These are phyloP conservation scores for Alternaria burnsii DNA, from an alignment of 2,329 filamentous ascomycete genomes.

Conservation along the genomic window DNA sequence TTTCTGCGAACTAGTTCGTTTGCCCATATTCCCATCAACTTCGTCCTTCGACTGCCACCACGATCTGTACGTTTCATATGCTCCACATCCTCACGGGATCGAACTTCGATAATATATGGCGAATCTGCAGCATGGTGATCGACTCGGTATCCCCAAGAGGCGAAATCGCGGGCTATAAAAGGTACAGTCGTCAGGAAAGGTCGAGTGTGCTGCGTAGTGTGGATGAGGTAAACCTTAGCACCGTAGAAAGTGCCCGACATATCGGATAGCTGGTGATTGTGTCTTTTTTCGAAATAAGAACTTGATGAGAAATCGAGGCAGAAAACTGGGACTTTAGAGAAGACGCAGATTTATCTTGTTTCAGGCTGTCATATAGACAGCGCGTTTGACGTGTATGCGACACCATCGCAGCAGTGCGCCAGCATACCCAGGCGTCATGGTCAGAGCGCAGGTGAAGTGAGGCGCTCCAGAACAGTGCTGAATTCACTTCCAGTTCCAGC, in stretches of 20 bases:
- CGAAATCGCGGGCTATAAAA: slow-evolving; percentile 30
- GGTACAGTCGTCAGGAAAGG: slow-evolving; percentile 24
- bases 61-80: slow-evolving; percentile 11
- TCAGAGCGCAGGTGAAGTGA: slow-evolving; percentile 1
- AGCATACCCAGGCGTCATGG: neutral
- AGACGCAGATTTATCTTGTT: neutral
- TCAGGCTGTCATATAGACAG: neutral
- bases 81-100: slow-evolving; percentile 13
- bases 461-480: slow-evolving; percentile 1
- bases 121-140: slow-evolving; percentile 19
- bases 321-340: neutral
- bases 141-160: slow-evolving; percentile 24
- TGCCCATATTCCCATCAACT: slow-evolving; percentile 31
- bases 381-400: neutral
- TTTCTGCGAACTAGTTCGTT: slow-evolving; percentile 21
- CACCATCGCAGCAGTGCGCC: slow-evolving; percentile 1
- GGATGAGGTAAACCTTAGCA: slow-evolving; percentile 21
- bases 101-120: slow-evolving; percentile 24
- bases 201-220: slow-evolving; percentile 8
- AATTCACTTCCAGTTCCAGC: neutral
- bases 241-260: slow-evolving; percentile 4
- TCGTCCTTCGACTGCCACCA: slow-evolving; percentile 13
- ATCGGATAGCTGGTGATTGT: neutral
- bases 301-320: neutral
- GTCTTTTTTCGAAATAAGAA: neutral